Evolutionary conservation across 441 rosid species (phyloP), one percentile per base, ranked within the genome.

Genomic region (Erodium texanum): DNA sequence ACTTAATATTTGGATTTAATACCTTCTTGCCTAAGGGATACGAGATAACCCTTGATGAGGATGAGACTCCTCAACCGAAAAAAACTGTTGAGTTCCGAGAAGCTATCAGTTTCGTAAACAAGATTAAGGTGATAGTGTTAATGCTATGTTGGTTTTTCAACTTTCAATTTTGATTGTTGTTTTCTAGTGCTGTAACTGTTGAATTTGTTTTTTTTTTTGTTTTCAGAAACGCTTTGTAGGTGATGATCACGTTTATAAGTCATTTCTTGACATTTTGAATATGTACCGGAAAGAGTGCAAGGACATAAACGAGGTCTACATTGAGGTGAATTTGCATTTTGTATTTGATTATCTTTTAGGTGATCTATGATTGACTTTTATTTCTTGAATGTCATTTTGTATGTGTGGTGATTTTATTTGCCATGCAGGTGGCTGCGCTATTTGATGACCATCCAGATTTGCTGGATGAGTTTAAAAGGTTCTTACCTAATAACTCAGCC

Each of bases 81-180:
- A 95, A 95, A 77, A 96, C 89, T 58, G 93, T 89, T 78, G 98
- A 95, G 81, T 95, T 95, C 83, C 97, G 85, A 69, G 93, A 90
- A 85, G 99, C 98, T 64, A 89, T 92, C 78, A 87, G 78, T 78
- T 95, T 95, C 79, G 99, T 95, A 56, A 92, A 89, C 89, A 92
- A 92, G 83, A 90, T 95, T 82, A 95, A 95, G 99, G 99, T 95
- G 71, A 65, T 69, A 24, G n/a, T 68, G 12, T 32, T 45, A 43
- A 66, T 62, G 59, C 65, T 8, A 69, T 24, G 22, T 48, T 27
- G 54, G 12, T 0, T 38, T 38, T 38, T 38, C 43, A 64, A 67
- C 50, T 64, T 74, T 41, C 63, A 67, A 62, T 66, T 15, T 43
- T 18, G 54, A 32, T n/a, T 23, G 74, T 41, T 52, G 24, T 67